A percentile compares a stretch with the other conserved stretches of the same genome.
Conservation (phyloP, 768 basidiomycete species). For the Auriculariales sp. region DNA sequence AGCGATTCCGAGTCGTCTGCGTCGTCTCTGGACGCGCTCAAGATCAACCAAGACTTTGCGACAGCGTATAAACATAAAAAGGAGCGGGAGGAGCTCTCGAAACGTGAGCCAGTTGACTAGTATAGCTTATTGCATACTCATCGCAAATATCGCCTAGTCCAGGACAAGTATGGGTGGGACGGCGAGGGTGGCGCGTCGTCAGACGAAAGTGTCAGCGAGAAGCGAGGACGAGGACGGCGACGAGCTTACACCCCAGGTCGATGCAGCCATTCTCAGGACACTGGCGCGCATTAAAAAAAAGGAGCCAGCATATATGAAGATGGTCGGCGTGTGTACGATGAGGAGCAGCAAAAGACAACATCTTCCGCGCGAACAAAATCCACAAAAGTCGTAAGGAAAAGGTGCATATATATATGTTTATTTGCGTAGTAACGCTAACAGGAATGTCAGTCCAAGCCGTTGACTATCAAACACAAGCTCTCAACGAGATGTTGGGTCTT, state of each 20-base stretch:
- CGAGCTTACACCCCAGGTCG: conserved; percentile 83
- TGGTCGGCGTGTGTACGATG: conserved; percentile 35
- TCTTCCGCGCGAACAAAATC: conserved; percentile 13
- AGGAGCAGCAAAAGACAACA: conserved; percentile 47
- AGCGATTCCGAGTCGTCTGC: not conserved
- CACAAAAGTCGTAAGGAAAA: conserved; percentile 38
- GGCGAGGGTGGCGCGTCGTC: conserved; percentile 33
- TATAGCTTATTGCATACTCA: no score
- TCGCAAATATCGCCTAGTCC: no score
- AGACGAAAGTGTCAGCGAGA: conserved; percentile 39
- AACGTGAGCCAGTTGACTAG: no score
- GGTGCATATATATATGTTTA: conserved; percentile 18
- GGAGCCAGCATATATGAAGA: conserved; percentile 76
- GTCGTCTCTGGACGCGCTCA: conserved; percentile 19
- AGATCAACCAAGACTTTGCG: conserved; percentile 62
- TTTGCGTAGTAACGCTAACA: no score
- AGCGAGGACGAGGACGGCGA: conserved; percentile 92
- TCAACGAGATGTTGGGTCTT: conserved; percentile 50
- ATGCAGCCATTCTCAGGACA: conserved; percentile 87
- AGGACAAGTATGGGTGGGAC: conserved; percentile 79
- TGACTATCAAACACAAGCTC: conserved; percentile 63
- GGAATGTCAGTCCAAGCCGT: conserved; percentile 62
- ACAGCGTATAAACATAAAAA: conserved; percentile 75
- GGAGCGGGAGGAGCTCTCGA: conserved; percentile 71
- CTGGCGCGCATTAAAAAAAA: conserved; percentile 71